phyloP scores from a whole-genome alignment of 2,329 filamentous ascomycete genomes.

The Akanthomyces muscarius region DNA sequence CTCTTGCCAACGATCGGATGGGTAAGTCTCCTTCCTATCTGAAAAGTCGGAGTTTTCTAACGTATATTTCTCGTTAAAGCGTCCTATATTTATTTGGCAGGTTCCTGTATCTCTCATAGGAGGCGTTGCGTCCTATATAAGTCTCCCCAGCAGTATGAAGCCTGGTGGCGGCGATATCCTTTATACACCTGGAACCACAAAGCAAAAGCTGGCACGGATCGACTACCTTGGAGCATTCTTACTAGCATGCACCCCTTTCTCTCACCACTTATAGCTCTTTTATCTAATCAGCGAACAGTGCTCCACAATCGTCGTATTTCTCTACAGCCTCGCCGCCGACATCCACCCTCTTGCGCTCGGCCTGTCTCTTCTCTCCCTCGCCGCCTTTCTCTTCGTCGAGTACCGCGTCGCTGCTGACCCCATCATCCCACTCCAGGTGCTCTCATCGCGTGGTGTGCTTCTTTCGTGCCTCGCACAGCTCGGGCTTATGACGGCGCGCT shows the following conservation, averaged over 20 bases:
- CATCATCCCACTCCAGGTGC: constrained; percentile 67
- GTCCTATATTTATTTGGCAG: constrained; percentile 70
- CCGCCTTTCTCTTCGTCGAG: constrained; percentile 61
- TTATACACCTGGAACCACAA: constrained; percentile 29
- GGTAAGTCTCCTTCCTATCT: constrained; percentile 43
- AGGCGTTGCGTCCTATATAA: constrained; percentile 59
- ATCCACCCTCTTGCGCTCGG: constrained; percentile 58
- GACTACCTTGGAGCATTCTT: constrained; percentile 71
- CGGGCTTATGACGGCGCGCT: constrained; percentile 75
- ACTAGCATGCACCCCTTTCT: constrained; percentile 46
- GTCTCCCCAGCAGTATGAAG: constrained; percentile 50
- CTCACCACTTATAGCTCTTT: neutral
- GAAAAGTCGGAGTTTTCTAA: neutral
- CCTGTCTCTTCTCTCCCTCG: constrained; percentile 49
- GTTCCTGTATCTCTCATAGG: constrained; percentile 59
- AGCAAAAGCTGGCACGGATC: constrained; percentile 58
- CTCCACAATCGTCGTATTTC: constrained; percentile 63
- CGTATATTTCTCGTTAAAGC: constrained; percentile 37
- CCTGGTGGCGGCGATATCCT: constrained; percentile 11
- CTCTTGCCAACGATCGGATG: constrained; percentile 63
- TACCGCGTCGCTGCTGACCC: constrained; percentile 61
- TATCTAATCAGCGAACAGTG: constrained; percentile 40
- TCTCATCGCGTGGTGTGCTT: constrained; percentile 66
- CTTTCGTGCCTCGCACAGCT: constrained; percentile 71
- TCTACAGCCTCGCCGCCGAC: constrained; percentile 64